These are phyloP conservation scores for Mycena amicta DNA, from an alignment of 768 basidiomycete species.

Conservation along the genomic window DNA sequence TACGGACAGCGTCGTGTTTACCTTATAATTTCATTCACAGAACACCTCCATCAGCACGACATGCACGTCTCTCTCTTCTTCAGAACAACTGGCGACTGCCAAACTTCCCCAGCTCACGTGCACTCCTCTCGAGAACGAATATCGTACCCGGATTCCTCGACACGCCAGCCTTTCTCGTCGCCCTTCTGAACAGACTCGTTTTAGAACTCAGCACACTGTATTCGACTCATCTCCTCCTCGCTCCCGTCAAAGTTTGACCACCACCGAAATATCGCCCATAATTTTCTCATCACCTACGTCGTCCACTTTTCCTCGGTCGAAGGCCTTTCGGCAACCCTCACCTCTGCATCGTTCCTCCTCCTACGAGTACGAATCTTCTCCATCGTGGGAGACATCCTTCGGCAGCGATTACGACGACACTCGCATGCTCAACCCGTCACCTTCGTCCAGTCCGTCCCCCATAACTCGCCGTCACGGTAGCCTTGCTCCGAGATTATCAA, in stretches of 20 bases:
- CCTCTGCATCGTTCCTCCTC: slow-evolving; percentile 21
- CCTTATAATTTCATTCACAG: slow-evolving; percentile 11
- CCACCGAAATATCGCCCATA: slow-evolving; percentile 23
- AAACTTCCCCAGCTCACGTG: too few relatives aligned
- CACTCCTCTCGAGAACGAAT: slow-evolving; percentile 8
- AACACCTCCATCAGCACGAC: slow-evolving; percentile 24
- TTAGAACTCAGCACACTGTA: not conserved
- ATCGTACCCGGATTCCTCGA: slow-evolving; percentile 23
- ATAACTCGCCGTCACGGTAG: slow-evolving; percentile 12
- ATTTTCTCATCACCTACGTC: slow-evolving; percentile 33
- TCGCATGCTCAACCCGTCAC: slow-evolving; percentile 16
- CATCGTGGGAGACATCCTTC: slow-evolving; percentile 33
- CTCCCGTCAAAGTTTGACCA: not conserved
- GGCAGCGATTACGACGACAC: slow-evolving; percentile 22
- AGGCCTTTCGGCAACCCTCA: slow-evolving; percentile 15
- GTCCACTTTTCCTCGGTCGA: slow-evolving; percentile 21
- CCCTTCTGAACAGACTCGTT: slow-evolving; percentile 3
- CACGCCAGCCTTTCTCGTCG: slow-evolving; percentile 4
- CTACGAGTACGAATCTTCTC: slow-evolving; percentile 24
- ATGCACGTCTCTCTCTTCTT: slow-evolving; percentile 22
- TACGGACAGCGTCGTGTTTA: too few relatives aligned
- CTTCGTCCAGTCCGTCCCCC: slow-evolving; percentile 17
- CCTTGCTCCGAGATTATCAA: slow-evolving; percentile 6
- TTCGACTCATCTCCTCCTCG: slow-evolving; percentile 19
- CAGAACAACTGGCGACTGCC: too few relatives aligned